Evolutionary conservation across 2,329 filamentous ascomycete species (phyloP), one percentile per base, ranked within the genome.

Genomic region (Cladosporium sp.): DNA sequence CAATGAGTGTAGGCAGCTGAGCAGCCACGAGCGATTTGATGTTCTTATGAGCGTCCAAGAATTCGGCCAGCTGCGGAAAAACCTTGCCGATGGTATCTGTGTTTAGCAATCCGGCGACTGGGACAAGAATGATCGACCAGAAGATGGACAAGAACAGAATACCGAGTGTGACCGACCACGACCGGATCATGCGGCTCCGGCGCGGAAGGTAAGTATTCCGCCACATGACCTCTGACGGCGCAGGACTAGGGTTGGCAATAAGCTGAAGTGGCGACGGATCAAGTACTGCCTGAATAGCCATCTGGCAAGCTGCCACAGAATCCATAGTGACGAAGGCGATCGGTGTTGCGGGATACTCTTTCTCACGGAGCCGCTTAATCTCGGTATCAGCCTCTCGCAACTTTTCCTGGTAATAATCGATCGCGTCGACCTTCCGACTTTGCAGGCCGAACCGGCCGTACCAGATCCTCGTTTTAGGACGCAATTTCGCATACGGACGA

Each of bases 271-370:
- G 93, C 9, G 87, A 85, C 3, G 93, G 90, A 65, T 97, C 92
- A 49, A 98, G 83, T 9, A 95, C 85, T 3, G 93, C 91, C 70
- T 98, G 93, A 41, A 95, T 89, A 19, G 91, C 89, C 90, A 97
- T 95, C 73, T 98, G 93, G 58, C 81, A 83, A 16, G 91, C 86
- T 11, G 91, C 88, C 46, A 95, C 93, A 3, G 89, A 93, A 72
- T 96, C 89, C 89, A 98, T 95, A 0, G 93, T 97, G 37, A 98
- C 88, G 68, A 98, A 96, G 1, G 95, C 95, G 55, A 95, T 79
- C 45, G 92, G 86, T 1, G 85, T 91, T 0, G 93, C 78, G 5
- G 79, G 74, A 62, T 90, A 97, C 3, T 86, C 79, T 67, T 88
- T 87, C 63, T 83, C 82, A 28, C 93, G 82, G 9, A 89, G 82